Conservation (phyloP, 805 yeast species). For the Metschnikowia hibisci region DNA sequence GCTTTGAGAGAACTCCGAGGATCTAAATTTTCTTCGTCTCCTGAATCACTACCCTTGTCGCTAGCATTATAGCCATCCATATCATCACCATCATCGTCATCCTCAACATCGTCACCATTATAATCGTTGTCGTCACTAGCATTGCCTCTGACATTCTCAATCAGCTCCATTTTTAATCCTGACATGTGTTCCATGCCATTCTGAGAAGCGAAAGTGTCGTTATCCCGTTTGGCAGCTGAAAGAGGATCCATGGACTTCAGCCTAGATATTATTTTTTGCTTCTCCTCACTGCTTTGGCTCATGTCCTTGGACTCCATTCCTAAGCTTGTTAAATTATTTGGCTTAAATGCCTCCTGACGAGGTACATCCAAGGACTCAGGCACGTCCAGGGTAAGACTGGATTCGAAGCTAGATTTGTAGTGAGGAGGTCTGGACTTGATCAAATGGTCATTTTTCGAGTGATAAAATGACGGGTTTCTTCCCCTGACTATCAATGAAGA, state of each 20-base stretch:
- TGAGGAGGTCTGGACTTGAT: constrained; percentile 26
- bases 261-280: no score
- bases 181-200: not conserved
- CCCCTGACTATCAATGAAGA: constrained; percentile 56
- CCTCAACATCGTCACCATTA: not conserved
- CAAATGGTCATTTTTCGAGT: constrained; percentile 47
- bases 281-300: not conserved
- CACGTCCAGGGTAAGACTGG: not conserved
- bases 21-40: not conserved
- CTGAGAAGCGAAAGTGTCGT: not conserved
- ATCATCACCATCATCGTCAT: not conserved
- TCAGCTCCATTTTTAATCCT: not conserved
- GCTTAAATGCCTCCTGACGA: not conserved
- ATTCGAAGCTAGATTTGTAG: constrained; percentile 7
- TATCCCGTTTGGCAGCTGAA: not conserved
- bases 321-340: not conserved
- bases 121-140: not conserved
- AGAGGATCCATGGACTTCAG: not conserved
- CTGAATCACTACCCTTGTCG: constrained; percentile 2
- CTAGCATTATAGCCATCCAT: not conserved
- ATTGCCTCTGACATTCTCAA: not conserved
- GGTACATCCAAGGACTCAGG: not conserved
- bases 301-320: not conserved
- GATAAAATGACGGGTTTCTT: constrained; percentile 57
- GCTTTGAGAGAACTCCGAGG: not conserved